Conservation (phyloP, 129 eudicot species). For the Dittrichia graveolens region DNA sequence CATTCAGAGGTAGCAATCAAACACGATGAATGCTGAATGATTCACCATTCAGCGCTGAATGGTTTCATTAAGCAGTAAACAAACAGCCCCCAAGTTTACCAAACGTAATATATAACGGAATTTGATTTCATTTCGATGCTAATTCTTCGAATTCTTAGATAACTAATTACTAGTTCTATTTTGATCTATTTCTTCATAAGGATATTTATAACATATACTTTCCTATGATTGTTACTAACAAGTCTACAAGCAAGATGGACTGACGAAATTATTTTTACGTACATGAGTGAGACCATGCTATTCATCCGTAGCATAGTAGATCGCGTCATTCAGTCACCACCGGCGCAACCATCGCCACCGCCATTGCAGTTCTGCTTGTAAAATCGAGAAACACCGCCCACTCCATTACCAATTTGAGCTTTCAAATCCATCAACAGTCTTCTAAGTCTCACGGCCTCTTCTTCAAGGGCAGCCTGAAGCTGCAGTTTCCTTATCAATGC, state of each 20-base stretch:
- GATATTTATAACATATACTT: too few relatives aligned
- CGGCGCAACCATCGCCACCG: constrained; percentile 19
- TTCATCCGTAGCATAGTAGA: not conserved
- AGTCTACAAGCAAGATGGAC: constrained; percentile 1
- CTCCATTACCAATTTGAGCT: constrained; percentile 44
- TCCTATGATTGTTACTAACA: too few relatives aligned
- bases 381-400: constrained; percentile 31
- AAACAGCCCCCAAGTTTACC: too few relatives aligned
- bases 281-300: not conserved
- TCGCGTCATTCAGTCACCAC: constrained; percentile 22
- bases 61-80: too few relatives aligned
- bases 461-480: constrained; percentile 52
- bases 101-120: too few relatives aligned
- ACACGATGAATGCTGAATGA: too few relatives aligned
- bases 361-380: constrained; percentile 26
- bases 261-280: not conserved
- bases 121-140: too few relatives aligned
- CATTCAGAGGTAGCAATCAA: too few relatives aligned
- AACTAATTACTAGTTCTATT: too few relatives aligned
- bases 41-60: too few relatives aligned
- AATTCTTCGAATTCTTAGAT: too few relatives aligned
- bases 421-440: constrained; percentile 42
- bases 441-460: constrained; percentile 55
- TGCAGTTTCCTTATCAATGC: constrained; percentile 51
- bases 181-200: too few relatives aligned